Percentiles rank a stretch among this genome's conserved stretches.
These are phyloP conservation scores for Cladosporium sphaerospermum DNA, from an alignment of 2,329 filamentous ascomycete genomes.

Conservation along the genomic window DNA sequence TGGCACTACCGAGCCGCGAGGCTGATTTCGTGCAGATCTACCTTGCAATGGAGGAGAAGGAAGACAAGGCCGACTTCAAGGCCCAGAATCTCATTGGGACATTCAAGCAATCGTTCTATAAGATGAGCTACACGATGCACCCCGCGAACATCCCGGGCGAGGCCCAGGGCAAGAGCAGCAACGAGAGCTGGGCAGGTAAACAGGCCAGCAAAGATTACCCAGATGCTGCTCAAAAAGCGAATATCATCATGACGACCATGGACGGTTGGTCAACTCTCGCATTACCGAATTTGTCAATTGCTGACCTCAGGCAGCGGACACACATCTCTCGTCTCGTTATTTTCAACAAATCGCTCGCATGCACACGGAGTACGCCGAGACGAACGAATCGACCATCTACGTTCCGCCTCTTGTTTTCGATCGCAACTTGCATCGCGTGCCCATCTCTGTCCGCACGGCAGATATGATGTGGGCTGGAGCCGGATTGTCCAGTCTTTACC, in stretches of 20 bases:
- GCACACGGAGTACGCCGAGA: conserved; percentile 55
- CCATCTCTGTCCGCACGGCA: conserved; percentile 62
- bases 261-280: conserved; percentile 52
- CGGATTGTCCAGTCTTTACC: conserved; percentile 63
- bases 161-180: conserved; percentile 68
- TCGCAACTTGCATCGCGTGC: conserved; percentile 63
- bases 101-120: conserved; percentile 59
- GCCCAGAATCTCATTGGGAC: conserved; percentile 56
- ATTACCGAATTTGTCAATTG: background rate
- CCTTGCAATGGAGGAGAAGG: conserved; percentile 66
- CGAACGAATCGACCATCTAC: conserved; percentile 58
- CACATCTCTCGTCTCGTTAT: conserved; percentile 62
- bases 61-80: conserved; percentile 55
- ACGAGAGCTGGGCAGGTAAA: conserved; percentile 64
- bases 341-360: conserved; percentile 59
- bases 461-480: conserved; percentile 68
- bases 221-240: conserved; percentile 43
- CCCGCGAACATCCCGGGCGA: conserved; percentile 60
- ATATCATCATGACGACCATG: conserved; percentile 65
- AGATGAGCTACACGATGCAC: conserved; percentile 62
- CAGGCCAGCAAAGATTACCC: conserved; percentile 59
- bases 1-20: background rate
- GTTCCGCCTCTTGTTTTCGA: conserved; percentile 68
- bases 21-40: conserved; percentile 49
- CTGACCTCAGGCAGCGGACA: conserved; percentile 50